phyloP scores from a whole-genome alignment of 2,329 filamentous ascomycete genomes.

The Scedosporium apiospermum region DNA sequence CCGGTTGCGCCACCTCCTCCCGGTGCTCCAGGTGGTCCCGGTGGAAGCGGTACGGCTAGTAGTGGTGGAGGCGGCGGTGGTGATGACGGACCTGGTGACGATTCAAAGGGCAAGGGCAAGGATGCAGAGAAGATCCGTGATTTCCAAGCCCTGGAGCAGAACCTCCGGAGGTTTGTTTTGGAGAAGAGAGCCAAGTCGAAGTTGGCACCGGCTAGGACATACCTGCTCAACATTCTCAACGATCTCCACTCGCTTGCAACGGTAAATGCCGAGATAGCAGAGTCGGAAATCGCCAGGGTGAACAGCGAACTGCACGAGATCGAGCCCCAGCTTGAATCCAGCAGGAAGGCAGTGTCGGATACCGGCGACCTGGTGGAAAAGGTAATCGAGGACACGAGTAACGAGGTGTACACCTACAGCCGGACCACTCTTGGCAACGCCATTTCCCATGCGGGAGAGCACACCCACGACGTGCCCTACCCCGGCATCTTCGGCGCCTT shows the following conservation, averaged over 20 bases:
- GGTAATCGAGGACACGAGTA: constrained; percentile 76
- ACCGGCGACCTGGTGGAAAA: constrained; percentile 73
- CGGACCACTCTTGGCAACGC: constrained; percentile 64
- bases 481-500: constrained; percentile 78
- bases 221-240: constrained; percentile 84
- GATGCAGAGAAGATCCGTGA: constrained; percentile 80
- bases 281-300: constrained; percentile 76
- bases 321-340: constrained; percentile 76
- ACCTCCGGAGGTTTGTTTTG: constrained; percentile 82
- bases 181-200: constrained; percentile 95
- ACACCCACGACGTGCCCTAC: constrained; percentile 74
- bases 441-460: constrained; percentile 67
- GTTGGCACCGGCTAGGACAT: constrained; percentile 89
- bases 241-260: constrained; percentile 75
- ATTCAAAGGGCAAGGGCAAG: constrained; percentile 71
- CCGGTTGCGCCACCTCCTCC: constrained; percentile 57
- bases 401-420: constrained; percentile 77
- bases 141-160: constrained; percentile 82
- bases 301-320: constrained; percentile 70
- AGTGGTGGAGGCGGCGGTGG: constrained; percentile 43
- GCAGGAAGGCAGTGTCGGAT: constrained; percentile 68
- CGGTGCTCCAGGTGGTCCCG: constrained; percentile 43
- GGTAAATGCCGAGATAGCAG: constrained; percentile 81
- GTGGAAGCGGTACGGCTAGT: constrained; percentile 37
- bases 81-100: constrained; percentile 45